Conservation (phyloP, 202 grass and related monocot genomes). For the Zizania palustris region DNA sequence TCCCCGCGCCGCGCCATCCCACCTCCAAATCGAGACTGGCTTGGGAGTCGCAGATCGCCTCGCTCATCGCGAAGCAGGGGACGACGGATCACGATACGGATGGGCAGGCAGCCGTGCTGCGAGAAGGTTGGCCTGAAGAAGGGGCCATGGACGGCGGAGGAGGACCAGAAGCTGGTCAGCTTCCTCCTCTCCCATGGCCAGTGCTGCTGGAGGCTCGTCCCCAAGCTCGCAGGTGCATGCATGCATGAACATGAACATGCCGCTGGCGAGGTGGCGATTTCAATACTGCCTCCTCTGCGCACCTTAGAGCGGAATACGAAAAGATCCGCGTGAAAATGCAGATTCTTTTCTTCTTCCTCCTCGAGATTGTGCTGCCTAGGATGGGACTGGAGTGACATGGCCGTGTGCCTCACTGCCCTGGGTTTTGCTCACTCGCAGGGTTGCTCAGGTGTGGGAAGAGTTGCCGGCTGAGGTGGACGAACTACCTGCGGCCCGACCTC, state of each 20-base stretch:
- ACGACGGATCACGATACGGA: slow-evolving; percentile 16
- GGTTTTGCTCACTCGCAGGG: slow-evolving; percentile 23
- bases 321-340: not conserved
- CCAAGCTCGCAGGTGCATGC: slow-evolving; percentile 60
- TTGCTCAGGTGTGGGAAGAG: slow-evolving; percentile 62
- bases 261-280: not conserved
- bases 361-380: not conserved
- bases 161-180: slow-evolving; percentile 75
- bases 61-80: not conserved
- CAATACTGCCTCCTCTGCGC: not conserved
- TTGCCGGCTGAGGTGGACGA: slow-evolving; percentile 62
- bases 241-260: not conserved
- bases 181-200: slow-evolving; percentile 80
- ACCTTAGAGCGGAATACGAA: not conserved
- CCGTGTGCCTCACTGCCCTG: not conserved
- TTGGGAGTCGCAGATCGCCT: not conserved
- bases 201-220: slow-evolving; percentile 87
- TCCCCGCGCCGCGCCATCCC: slow-evolving; percentile 11
- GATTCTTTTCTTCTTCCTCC: not conserved
- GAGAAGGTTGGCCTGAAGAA: slow-evolving; percentile 87
- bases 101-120: slow-evolving; percentile 92
- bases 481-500: slow-evolving; percentile 65
- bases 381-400: not conserved
- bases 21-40: slow-evolving; percentile 27
- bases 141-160: slow-evolving; percentile 84